phyloP scores from a whole-genome alignment of 306 rosid genomes.

The Sphenostylis stenocarpa region DNA sequence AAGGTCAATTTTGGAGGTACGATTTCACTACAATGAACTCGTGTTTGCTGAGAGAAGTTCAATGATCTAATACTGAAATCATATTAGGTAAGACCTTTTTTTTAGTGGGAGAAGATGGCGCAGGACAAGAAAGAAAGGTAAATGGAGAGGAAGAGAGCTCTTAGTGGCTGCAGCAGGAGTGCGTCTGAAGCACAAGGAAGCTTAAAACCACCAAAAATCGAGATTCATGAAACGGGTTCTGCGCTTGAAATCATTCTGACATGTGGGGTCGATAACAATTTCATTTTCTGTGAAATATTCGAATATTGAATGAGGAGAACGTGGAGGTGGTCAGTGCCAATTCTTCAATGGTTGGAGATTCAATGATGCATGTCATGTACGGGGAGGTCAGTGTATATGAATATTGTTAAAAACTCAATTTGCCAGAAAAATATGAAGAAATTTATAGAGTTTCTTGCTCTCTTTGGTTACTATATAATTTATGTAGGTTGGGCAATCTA shows the following conservation, averaged over 20 bases:
- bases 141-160: not conserved
- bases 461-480: not conserved
- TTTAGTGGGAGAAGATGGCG: conserved; percentile 34
- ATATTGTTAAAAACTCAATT: too few relatives aligned
- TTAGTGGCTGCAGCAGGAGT: not conserved
- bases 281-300: conserved; percentile 55
- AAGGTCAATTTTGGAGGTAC: too few relatives aligned
- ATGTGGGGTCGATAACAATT: conserved; percentile 48
- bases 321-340: conserved; percentile 43
- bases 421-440: too few relatives aligned
- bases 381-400: conserved; percentile 47
- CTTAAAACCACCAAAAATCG: conserved; percentile 47
- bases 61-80: too few relatives aligned
- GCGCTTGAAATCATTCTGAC: conserved; percentile 50
- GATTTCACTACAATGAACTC: too few relatives aligned
- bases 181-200: not conserved
- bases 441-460: too few relatives aligned
- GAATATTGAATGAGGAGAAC: conserved; percentile 54
- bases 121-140: conserved; percentile 48
- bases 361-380: conserved; percentile 38
- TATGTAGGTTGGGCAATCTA: conserved; percentile 46
- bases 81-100: too few relatives aligned
- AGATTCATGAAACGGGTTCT: conserved; percentile 56
- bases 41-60: too few relatives aligned
- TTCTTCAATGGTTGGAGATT: conserved; percentile 44